phyloP scores from a whole-genome alignment of 495 filamentous ascomycete species.

The Penicillium pancosmium region DNA sequence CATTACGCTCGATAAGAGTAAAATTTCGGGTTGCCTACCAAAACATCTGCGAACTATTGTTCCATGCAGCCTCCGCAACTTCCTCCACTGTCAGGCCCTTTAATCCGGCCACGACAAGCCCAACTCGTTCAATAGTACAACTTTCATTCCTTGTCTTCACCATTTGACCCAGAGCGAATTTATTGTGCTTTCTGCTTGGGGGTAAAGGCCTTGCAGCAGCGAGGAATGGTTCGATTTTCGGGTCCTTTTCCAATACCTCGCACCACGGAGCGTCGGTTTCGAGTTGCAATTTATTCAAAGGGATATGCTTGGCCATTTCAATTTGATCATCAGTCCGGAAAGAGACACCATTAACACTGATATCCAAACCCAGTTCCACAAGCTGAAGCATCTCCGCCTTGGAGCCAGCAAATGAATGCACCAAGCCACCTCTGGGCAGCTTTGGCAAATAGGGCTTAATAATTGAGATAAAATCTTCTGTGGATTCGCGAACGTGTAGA shows the following conservation, averaged over 20 bases:
- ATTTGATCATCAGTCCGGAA: conserved; percentile 31
- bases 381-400: conserved; percentile 32
- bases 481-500: conserved; percentile 32
- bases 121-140: conserved; percentile 35
- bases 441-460: conserved; percentile 24
- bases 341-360: conserved; percentile 36
- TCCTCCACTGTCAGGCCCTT: conserved; percentile 31
- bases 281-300: conserved; percentile 31
- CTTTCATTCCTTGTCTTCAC: conserved; percentile 37
- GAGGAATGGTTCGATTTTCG: conserved; percentile 24
- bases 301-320: conserved; percentile 34
- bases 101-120: conserved; percentile 32
- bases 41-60: conserved; percentile 37
- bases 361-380: conserved; percentile 29
- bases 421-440: conserved; percentile 27
- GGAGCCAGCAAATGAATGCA: conserved; percentile 36
- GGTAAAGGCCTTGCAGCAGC: conserved; percentile 22
- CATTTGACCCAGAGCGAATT: conserved; percentile 34
- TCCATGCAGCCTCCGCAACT: conserved; percentile 31
- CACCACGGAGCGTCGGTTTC: conserved; percentile 42
- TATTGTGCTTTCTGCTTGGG: conserved; percentile 28
- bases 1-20: too few species aligned
- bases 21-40: conserved; percentile 7
- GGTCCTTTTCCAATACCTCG: conserved; percentile 27
- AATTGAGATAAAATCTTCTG: conserved; percentile 32